Evolutionary conservation across 2,329 filamentous ascomycete genomes (phyloP).

Genomic region (Metarhizium anisopliae): DNA sequence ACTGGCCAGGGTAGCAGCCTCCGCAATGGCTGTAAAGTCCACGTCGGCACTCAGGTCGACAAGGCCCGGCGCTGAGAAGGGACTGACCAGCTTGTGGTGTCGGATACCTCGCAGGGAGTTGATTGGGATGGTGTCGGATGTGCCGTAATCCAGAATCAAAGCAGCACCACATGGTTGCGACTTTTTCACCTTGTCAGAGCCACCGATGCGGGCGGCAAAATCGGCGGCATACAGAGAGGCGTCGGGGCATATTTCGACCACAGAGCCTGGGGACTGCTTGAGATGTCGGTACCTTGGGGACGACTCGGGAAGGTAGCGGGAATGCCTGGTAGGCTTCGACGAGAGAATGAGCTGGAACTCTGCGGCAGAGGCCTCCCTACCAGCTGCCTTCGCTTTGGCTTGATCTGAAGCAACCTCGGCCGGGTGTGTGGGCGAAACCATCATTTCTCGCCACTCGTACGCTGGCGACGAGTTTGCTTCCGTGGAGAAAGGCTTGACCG

Average conservation of each 20-base stretch:
- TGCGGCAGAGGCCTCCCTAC: conserved; percentile 45
- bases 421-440: conserved; percentile 60
- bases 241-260: conserved; percentile 88
- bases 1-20: conserved; percentile 67
- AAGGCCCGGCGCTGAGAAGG: conserved; percentile 69
- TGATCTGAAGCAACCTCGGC: conserved; percentile 44
- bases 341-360: conserved; percentile 86
- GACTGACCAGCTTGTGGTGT: conserved; percentile 65
- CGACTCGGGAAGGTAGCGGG: conserved; percentile 73
- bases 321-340: conserved; percentile 68
- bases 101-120: conserved; percentile 89
- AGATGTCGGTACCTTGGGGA: conserved; percentile 72
- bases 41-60: conserved; percentile 91
- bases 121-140: conserved; percentile 64
- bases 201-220: conserved; percentile 79
- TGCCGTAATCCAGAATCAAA: conserved; percentile 93
- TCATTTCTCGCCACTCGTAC: conserved; percentile 71
- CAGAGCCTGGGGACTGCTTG: conserved; percentile 55
- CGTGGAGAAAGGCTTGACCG: background rate
- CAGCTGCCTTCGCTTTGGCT: conserved; percentile 36
- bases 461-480: background rate
- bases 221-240: conserved; percentile 70
- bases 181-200: conserved; percentile 47
- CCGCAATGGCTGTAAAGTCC: conserved; percentile 81
- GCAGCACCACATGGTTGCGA: conserved; percentile 67